A percentile compares a stretch with the other conserved stretches of the same genome.
Conservation (phyloP, 179 eudicot genomes). For the Patellifolia procumbens region DNA sequence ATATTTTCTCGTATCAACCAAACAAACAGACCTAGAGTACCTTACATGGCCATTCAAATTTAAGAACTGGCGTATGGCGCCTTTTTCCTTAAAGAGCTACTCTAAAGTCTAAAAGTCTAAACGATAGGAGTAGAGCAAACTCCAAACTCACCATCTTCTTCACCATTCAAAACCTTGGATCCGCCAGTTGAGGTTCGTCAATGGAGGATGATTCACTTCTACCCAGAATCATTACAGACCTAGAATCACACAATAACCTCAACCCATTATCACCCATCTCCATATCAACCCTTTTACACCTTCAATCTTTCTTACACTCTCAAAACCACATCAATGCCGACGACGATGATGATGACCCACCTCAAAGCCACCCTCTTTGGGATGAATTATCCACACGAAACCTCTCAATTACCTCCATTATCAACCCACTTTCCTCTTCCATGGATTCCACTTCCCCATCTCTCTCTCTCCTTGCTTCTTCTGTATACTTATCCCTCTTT, state of each 20-base stretch:
- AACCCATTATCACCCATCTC: neutral
- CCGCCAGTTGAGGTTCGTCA: neutral
- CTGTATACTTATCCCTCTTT: slow-evolving; percentile 62
- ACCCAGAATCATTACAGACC: neutral
- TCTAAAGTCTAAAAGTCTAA: no score
- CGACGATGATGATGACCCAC: neutral
- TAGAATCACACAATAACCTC: neutral
- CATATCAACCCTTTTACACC: neutral
- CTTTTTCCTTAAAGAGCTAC: no score
- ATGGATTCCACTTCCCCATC: slow-evolving; percentile 64
- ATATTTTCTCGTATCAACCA: no score
- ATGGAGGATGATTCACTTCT: neutral
- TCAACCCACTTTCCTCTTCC: slow-evolving; percentile 50
- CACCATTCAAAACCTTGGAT: neutral
- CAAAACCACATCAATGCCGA: neutral
- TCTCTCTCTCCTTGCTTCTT: slow-evolving; percentile 54
- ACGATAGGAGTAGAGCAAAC: no score
- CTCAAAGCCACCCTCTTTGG: slow-evolving; percentile 21
- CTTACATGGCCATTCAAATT: no score
- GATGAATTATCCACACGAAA: slow-evolving; percentile 47
- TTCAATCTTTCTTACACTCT: neutral
- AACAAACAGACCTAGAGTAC: no score
- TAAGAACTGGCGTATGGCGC: no score
- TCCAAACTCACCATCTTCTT: neutral
- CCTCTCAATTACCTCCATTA: slow-evolving; percentile 44